phyloP scores from a whole-genome alignment of 306 rosid genomes.

The Inga oerstediana region DNA sequence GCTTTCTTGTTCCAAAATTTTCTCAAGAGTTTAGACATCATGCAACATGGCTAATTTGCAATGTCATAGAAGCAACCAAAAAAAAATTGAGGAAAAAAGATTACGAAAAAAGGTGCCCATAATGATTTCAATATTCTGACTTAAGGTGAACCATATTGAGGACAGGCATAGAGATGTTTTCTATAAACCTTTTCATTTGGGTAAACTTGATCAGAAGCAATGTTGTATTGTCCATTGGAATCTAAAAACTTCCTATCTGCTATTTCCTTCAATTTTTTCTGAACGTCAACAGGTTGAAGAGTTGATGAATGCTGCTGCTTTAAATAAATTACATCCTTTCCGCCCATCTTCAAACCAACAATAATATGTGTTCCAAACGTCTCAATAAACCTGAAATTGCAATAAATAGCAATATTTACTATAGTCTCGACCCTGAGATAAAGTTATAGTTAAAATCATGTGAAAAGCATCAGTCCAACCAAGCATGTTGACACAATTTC shows the following conservation, averaged over 20 bases:
- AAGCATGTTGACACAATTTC: slow-evolving; percentile 14
- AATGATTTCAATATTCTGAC: slow-evolving; percentile 18
- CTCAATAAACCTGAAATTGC: slow-evolving; percentile 75
- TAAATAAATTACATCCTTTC: slow-evolving; percentile 93
- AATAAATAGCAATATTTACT: slow-evolving; percentile 20
- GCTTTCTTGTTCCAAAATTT: not conserved
- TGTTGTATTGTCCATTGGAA: slow-evolving; percentile 55
- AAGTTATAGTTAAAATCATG: slow-evolving; percentile 10
- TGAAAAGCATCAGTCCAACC: not conserved
- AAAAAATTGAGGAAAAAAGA: not conserved
- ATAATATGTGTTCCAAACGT: slow-evolving; percentile 91
- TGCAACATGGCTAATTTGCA: not conserved
- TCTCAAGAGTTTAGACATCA: not conserved
- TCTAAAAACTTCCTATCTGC: slow-evolving; percentile 89
- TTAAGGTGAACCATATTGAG: slow-evolving; percentile 24
- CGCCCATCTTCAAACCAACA: slow-evolving; percentile 98
- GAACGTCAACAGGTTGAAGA: slow-evolving; percentile 90
- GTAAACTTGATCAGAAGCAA: slow-evolving; percentile 68
- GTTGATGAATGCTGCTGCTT: slow-evolving; percentile 93
- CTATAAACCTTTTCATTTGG: slow-evolving; percentile 66
- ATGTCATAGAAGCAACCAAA: not conserved
- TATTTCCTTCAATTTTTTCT: slow-evolving; percentile 82
- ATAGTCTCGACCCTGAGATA: slow-evolving; percentile 26
- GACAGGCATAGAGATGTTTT: not conserved
- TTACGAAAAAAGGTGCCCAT: slow-evolving; percentile 14